Conservation (phyloP, 768 basidiomycete genomes). For the Paxillus rubicundulus region DNA sequence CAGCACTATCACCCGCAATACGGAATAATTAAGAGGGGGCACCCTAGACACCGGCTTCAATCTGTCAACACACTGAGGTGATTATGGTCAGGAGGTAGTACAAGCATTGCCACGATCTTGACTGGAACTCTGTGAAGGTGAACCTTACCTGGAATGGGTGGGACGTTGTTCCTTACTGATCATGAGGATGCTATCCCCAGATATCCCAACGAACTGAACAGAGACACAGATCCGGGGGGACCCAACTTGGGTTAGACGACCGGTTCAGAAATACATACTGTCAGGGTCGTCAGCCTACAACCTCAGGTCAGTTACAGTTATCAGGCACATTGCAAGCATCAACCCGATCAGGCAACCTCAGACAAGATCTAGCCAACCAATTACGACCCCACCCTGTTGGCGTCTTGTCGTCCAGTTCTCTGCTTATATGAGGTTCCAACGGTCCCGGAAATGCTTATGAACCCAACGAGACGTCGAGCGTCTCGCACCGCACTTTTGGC, state of each 20-base stretch:
- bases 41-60: constrained; percentile 17
- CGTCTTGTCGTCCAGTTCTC: constrained; percentile 25
- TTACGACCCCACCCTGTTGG: constrained; percentile 31
- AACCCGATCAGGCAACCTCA: constrained; percentile 26
- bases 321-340: constrained; percentile 29
- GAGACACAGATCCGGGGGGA: constrained; percentile 21
- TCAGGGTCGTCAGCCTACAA: constrained; percentile 28
- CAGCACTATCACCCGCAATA: constrained; percentile 1
- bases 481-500: constrained; percentile 4
- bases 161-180: constrained; percentile 15
- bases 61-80: constrained; percentile 16
- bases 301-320: constrained; percentile 26
- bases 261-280: constrained; percentile 13
- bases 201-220: constrained; percentile 6
- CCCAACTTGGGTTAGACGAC: constrained; percentile 31
- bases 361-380: constrained; percentile 28
- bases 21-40: constrained; percentile 3
- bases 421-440: constrained; percentile 26
- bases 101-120: constrained; percentile 26
- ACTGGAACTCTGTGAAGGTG: constrained; percentile 11
- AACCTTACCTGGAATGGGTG: constrained; percentile 13
- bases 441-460: constrained; percentile 37
- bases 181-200: too few species aligned
- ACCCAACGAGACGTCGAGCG: constrained; percentile 17
- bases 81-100: constrained; percentile 12